phyloP scores from a whole-genome alignment of 1,284 basidiomycete genomes.

The Ganoderma leucocontextum region DNA sequence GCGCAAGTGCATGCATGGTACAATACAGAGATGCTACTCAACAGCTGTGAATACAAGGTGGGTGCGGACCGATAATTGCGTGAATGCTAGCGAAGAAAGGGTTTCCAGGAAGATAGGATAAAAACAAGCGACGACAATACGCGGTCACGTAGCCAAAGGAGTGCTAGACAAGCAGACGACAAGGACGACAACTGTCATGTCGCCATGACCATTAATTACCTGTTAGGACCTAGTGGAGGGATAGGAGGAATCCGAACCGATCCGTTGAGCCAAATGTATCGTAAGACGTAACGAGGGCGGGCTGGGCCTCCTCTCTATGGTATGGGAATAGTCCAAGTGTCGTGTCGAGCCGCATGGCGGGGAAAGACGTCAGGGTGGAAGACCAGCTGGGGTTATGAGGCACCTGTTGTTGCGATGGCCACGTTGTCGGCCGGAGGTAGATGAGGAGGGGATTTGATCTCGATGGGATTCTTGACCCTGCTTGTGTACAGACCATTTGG shows the following conservation, averaged over 20 bases:
- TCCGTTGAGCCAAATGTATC: constrained; percentile 28
- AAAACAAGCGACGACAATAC: constrained; percentile 16
- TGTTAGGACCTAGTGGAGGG: constrained; percentile 25
- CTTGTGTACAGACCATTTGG: constrained; percentile 48
- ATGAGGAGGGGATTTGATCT: constrained; percentile 65
- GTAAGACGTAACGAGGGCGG: constrained; percentile 23
- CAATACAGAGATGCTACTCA: constrained; percentile 33
- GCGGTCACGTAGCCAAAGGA: constrained; percentile 27
- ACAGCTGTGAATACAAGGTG: constrained; percentile 15
- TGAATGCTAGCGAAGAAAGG: constrained; percentile 14
- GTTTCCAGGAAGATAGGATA: constrained; percentile 11
- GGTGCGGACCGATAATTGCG: constrained; percentile 7
- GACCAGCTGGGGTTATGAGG: constrained; percentile 50
- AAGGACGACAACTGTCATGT: constrained; percentile 11
- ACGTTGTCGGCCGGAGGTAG: constrained; percentile 71
- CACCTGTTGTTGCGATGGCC: constrained; percentile 58
- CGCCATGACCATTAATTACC: constrained; percentile 24
- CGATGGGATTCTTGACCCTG: constrained; percentile 51
- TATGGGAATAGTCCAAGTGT: constrained; percentile 11
- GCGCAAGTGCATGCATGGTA: constrained; percentile 19
- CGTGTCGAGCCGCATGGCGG: constrained; percentile 4
- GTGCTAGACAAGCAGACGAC: constrained; percentile 22
- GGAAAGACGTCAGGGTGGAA: constrained; percentile 6
- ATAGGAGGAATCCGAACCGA: constrained; percentile 29
- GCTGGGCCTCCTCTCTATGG: constrained; percentile 23